Conservation (phyloP, 2,329 filamentous ascomycete species). For the Hypoxylon sp. region DNA sequence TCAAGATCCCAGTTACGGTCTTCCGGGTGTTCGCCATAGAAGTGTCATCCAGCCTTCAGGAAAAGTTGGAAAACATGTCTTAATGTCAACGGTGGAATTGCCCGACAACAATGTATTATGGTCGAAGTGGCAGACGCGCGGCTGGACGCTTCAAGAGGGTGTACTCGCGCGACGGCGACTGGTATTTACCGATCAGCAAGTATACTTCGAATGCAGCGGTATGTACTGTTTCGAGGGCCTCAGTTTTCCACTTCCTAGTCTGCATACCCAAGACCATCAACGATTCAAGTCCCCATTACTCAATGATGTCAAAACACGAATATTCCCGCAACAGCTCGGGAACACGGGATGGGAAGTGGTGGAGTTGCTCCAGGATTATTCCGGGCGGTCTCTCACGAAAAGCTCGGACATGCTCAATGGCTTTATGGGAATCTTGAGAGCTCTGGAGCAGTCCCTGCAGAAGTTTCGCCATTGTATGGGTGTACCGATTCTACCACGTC, state of each 20-base stretch:
- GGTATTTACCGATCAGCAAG: neutral
- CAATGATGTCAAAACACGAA: neutral
- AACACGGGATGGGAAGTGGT: neutral
- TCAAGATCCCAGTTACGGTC: neutral
- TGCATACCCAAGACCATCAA: neutral
- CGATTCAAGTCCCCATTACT: neutral
- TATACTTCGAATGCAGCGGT: slow-evolving; percentile 1
- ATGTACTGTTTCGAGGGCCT: neutral
- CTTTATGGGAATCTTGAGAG: neutral
- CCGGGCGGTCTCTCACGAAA: neutral
- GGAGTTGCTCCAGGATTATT: neutral
- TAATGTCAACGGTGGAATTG: neutral
- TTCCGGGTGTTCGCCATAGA: neutral
- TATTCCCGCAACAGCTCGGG: neutral
- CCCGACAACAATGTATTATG: neutral
- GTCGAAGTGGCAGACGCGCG: neutral
- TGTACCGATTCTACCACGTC: neutral
- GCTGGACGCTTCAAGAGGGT: slow-evolving; percentile 1
- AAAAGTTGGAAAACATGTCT: neutral
- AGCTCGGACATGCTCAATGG: neutral
- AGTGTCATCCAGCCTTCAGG: neutral
- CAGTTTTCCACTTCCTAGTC: neutral
- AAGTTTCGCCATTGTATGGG: neutral
- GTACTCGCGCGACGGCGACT: neutral
- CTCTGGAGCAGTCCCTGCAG: neutral